Evolutionary conservation across 768 basidiomycete genomes (phyloP).

Genomic region (Exsudoporus frostii): DNA sequence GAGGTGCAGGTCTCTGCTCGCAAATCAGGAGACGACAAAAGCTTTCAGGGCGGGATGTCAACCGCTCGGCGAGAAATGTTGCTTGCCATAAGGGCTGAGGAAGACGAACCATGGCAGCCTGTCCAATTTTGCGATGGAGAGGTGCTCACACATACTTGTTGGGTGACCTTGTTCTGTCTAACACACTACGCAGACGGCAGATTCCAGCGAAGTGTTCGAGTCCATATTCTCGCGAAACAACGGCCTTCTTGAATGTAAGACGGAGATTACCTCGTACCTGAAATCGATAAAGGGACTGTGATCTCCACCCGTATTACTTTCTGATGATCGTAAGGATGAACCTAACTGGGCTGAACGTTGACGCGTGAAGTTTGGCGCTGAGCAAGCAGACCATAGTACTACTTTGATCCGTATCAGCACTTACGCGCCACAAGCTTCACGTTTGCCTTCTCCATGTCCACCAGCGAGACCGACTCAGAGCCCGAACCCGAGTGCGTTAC

Average conservation of each 20-base stretch:
- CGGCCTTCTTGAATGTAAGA: constrained; percentile 50
- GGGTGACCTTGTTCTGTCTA: constrained; percentile 4
- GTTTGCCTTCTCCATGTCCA: constrained; percentile 26
- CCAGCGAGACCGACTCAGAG: constrained; percentile 60
- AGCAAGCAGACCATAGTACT: neutral
- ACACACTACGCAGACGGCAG: constrained; percentile 45
- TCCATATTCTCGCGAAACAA: constrained; percentile 59
- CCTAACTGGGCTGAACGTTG: neutral
- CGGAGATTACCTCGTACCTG: constrained; percentile 54
- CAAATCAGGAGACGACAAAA: constrained; percentile 61
- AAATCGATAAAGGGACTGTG: constrained; percentile 55
- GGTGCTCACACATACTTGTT: constrained; percentile 40
- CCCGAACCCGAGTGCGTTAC: constrained; percentile 33
- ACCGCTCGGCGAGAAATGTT: constrained; percentile 74
- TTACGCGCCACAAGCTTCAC: neutral
- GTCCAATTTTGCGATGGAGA: constrained; percentile 63
- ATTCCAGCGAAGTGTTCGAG: constrained; percentile 57
- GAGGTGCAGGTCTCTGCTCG: constrained; percentile 78
- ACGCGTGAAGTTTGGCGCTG: neutral
- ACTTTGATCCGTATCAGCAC: neutral
- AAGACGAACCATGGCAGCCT: constrained; percentile 74
- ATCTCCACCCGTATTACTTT: constrained; percentile 7
- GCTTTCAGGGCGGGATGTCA: constrained; percentile 65
- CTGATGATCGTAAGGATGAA: neutral
- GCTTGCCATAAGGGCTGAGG: constrained; percentile 65